Percentiles rank a stretch among this genome's conserved stretches.
phyloP scores from a whole-genome alignment of 345 rosid species.

The Citrus sp. region DNA sequence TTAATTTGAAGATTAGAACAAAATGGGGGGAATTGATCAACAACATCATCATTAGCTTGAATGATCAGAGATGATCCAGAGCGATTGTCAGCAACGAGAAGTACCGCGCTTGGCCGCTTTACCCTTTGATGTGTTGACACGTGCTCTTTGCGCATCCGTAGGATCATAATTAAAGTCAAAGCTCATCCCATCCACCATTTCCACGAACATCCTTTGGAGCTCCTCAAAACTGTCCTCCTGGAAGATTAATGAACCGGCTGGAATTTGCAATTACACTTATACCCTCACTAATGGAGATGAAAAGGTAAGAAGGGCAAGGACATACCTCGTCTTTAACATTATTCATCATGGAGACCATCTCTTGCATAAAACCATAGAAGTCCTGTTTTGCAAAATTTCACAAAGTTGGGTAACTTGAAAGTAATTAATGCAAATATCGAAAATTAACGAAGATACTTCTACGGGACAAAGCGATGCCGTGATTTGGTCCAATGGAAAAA shows the following conservation, averaged over 20 bases:
- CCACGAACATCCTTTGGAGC: conserved; percentile 81
- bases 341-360: conserved; percentile 91
- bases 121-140: conserved; percentile 34
- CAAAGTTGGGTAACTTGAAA: conserved; percentile 3
- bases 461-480: neutral
- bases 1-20: neutral
- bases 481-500: neutral
- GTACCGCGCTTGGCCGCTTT: conserved; percentile 36
- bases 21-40: neutral
- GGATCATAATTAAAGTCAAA: conserved; percentile 26
- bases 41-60: neutral
- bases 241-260: neutral
- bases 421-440: neutral
- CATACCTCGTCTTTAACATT: conserved; percentile 74
- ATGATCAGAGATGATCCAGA: neutral
- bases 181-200: conserved; percentile 57
- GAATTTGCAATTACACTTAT: neutral
- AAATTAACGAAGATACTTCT: neutral
- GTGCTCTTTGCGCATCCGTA: conserved; percentile 41
- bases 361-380: conserved; percentile 83
- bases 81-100: conserved; percentile 25
- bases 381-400: conserved; percentile 41
- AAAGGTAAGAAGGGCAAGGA: neutral
- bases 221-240: conserved; percentile 88
- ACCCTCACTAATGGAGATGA: neutral